Evolutionary conservation across 208 protist species (phyloP).

Genomic region (Leishmania amazonensis): DNA sequence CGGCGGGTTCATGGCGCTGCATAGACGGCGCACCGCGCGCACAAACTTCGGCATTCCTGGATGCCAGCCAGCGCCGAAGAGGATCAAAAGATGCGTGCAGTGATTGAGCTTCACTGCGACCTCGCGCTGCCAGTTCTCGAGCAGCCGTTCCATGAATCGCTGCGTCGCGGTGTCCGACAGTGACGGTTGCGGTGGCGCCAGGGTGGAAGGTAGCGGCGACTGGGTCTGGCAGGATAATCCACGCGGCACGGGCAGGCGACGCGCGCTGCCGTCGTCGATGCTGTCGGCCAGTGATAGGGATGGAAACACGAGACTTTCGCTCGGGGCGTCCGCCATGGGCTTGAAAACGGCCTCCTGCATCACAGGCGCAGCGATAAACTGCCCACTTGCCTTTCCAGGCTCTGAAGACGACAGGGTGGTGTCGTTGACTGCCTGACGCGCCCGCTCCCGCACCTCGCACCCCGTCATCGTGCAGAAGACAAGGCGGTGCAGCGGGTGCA

Average conservation of each 20-base stretch:
- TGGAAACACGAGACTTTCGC: slow-evolving; percentile 4
- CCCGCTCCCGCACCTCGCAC: slow-evolving; percentile 22
- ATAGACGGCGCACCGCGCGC: slow-evolving; percentile 37
- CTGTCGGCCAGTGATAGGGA: slow-evolving; percentile 22
- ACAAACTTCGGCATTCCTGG: slow-evolving; percentile 42
- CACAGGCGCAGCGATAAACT: neutral
- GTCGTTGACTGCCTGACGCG: slow-evolving; percentile 5
- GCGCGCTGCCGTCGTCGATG: slow-evolving; percentile 1
- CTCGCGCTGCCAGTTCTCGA: slow-evolving; percentile 31
- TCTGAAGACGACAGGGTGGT: neutral
- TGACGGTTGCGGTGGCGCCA: slow-evolving; percentile 3
- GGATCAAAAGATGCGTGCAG: slow-evolving; percentile 45
- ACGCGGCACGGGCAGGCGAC: neutral
- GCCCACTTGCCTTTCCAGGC: neutral
- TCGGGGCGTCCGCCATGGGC: neutral
- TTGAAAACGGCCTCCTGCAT: neutral
- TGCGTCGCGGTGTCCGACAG: slow-evolving; percentile 5
- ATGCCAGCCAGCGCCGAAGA: slow-evolving; percentile 74
- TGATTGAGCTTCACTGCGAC: slow-evolving; percentile 20
- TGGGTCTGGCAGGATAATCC: neutral
- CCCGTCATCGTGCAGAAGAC: slow-evolving; percentile 23
- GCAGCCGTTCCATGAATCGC: slow-evolving; percentile 2
- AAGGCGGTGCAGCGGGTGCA: slow-evolving; percentile 26
- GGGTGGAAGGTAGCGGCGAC: neutral
- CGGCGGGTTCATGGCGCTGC: slow-evolving; percentile 23